These are phyloP conservation scores for Colletotrichum costaricense DNA, from an alignment of 2,329 filamentous ascomycete genomes.

Conservation along the genomic window DNA sequence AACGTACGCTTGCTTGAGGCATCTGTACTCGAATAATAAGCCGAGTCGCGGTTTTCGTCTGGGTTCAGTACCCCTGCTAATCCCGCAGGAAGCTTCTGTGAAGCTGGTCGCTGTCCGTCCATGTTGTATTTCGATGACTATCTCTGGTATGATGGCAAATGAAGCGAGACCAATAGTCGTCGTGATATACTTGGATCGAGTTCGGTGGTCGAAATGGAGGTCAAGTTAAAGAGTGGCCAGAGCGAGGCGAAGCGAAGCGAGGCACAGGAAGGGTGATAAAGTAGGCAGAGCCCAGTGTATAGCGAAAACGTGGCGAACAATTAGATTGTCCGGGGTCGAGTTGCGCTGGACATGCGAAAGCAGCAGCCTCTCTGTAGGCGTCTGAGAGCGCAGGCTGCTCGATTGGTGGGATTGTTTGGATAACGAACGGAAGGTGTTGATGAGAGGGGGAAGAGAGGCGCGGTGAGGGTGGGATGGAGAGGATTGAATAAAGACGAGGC, in stretches of 20 bases:
- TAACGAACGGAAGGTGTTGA: conserved; percentile 13
- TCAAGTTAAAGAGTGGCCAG: not conserved
- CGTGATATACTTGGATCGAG: not conserved
- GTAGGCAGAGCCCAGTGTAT: not conserved
- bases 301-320: conserved; percentile 8
- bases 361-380: conserved; percentile 7
- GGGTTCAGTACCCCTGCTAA: conserved; percentile 64
- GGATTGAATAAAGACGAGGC: conserved; percentile 13
- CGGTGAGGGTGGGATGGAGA: conserved; percentile 1
- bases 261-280: not conserved
- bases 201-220: not conserved
- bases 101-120: conserved; percentile 38
- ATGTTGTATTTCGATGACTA: conserved; percentile 12
- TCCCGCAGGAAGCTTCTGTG: conserved; percentile 60
- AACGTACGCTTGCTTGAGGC: conserved; percentile 56
- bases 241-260: not conserved
- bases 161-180: not conserved
- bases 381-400: conserved; percentile 15
- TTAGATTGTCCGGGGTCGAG: conserved; percentile 15
- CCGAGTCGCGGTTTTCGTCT: conserved; percentile 59
- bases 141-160: not conserved
- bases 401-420: not conserved
- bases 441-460: not conserved
- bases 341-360: conserved; percentile 24
- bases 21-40: conserved; percentile 57